Base-by-base conservation (phyloP, 2,329 filamentous ascomycete species). In the Sporothrix pseudoabietina region DNA sequence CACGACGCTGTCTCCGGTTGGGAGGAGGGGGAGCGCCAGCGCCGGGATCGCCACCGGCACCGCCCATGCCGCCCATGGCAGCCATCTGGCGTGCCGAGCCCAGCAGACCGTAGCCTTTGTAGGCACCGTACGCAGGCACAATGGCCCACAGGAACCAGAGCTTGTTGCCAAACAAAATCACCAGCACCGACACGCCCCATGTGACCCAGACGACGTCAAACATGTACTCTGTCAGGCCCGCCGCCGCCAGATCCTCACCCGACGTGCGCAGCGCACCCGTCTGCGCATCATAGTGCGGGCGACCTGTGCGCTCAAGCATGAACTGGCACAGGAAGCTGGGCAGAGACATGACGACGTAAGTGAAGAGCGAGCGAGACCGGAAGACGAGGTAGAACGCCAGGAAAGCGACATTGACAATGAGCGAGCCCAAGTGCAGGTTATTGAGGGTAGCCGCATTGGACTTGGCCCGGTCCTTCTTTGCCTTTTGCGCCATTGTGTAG, bases 181-280 rank as follows among this genome's bases (percentile, higher is more conserved):
- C 94, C n/a, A 91, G 81, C 9, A 91, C 82, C 55, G 93, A 84
- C 71, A 90, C 92, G 12, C 89, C 90, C 91, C 94, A 98, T 0
- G 94, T 98, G 84, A 97, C 94, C 88, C 97, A 98, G 71, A 97
- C 85, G 69, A 97, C 89, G 83, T 99, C 96, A 87, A 97, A 99
- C 92, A 98, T 93, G 85, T 97, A 98, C 83, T 98, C 96, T 12
- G 95, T 98, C 84, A 99, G 84, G 4, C 96, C 96, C 47, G 91
- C 88, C 10, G 94, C 93, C 71, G 92, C 90, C 70, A 99, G 88
- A 81, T 99, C 96, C 80, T 98, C 94, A 59, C 96, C 95, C 0
- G 93, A 85, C 44, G 87, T 89, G 80, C 89, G 90, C 75, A 98
- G 85, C n/a, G 90, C 86, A 16, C 86, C 87, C 66, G 89, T 90